Percentiles rank a stretch among this genome's conserved stretches.
Evolutionary conservation across 805 yeast genomes (phyloP).

Genomic region (Wickerhamiella azyma): DNA sequence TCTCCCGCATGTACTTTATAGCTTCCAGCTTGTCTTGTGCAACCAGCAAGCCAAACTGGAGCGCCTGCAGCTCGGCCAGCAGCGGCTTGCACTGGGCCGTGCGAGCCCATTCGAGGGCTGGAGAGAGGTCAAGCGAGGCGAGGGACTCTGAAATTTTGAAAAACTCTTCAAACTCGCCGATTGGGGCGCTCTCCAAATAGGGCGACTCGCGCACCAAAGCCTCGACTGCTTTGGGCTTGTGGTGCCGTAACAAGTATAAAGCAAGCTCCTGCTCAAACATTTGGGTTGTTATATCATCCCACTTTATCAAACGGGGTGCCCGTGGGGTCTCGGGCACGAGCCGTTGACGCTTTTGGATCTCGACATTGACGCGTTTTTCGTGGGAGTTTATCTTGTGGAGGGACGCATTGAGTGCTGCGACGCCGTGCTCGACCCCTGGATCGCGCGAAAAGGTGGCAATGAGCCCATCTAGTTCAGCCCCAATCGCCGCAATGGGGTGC

Average conservation of each 20-base stretch:
- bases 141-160: conserved; percentile 31
- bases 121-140: conserved; percentile 26
- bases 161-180: conserved; percentile 29
- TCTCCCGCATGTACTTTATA: not conserved
- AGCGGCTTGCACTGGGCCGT: conserved; percentile 21
- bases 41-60: conserved; percentile 27
- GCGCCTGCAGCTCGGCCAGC: conserved; percentile 33
- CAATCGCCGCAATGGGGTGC: not conserved
- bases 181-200: conserved; percentile 11
- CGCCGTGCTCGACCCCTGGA: not conserved
- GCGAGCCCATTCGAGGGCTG: conserved; percentile 40
- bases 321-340: conserved; percentile 8
- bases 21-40: not conserved
- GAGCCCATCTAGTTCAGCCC: not conserved
- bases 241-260: conserved; percentile 35
- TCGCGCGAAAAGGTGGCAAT: not conserved
- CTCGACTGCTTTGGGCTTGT: conserved; percentile 30
- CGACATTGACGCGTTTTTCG: conserved; percentile 23
- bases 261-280: conserved; percentile 29
- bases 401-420: not conserved
- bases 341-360: conserved; percentile 21
- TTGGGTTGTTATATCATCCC: not conserved
- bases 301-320: not conserved
- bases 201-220: conserved; percentile 21
- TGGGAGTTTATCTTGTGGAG: not conserved